Base-by-base conservation (phyloP, 2,329 filamentous ascomycete species). In the Botrytis paeoniae region DNA sequence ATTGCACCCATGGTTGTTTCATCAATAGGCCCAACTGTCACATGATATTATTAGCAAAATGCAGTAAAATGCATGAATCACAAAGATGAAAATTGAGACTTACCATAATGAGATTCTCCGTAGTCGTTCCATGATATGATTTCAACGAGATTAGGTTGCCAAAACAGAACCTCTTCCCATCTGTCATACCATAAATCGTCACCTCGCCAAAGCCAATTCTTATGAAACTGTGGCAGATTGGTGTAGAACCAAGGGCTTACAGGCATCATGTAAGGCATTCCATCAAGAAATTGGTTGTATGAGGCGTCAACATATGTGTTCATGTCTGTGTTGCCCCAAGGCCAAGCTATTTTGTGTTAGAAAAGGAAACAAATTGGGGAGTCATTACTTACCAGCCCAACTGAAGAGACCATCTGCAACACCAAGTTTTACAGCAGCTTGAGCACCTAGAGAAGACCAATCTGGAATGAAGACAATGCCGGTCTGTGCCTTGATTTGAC, bases 71-170 rank as follows among this genome's bases (percentile, higher is more conserved):
- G 9, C 37, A 41, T 14, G 22, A n/a, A 39, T 5, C 10, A 32
- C 8, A 20, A 2, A 16, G 39, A 14, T 16, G 18, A 83, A 80
- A 69, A 86, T 77, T 2, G 85, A 39, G 73, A 84, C 22, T 84
- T 84, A 65, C 86, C 85, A 76, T 87, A 86, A 77, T 86, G 85
- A 1, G 85, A 83, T 76, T 88, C 86, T 12, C 86, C 85, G 71
- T 82, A 87, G 73, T 88, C 86, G 73, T 87, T 87, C 85, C 77
- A 83, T 18, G 84, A 84, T 37, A 85, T 76, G 73, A 84, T 82
- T 75, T 77, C 81, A 16, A 87, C 82, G 35, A 84, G 84, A 39
- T 83, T 80, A 0, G 86, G 84, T n/a, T 80, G 75, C 12, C 83
- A 71, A 0, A 74, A 72, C 2, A 83, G 76, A 70, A 85, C 80